Conservation (phyloP, 805 yeast genomes). For the Candida michaelii region DNA sequence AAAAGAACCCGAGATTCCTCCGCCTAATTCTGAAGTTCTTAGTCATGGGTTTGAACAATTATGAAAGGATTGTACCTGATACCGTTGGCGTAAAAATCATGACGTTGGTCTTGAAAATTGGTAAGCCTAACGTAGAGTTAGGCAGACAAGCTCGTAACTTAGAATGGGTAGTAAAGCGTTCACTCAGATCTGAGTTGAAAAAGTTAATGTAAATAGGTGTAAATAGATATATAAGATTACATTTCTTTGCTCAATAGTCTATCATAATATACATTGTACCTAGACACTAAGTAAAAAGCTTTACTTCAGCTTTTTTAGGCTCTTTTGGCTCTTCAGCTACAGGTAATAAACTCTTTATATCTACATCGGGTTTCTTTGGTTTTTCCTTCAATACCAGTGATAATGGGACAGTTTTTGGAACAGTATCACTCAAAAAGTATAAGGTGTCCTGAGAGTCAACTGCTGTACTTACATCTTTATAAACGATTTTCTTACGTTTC, state of each 20-base stretch:
- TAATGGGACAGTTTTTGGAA: conserved; percentile 60
- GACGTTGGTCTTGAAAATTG: conserved; percentile 27
- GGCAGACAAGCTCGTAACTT: conserved; percentile 28
- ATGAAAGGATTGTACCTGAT: conserved; percentile 44
- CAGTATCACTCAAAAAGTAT: conserved; percentile 61
- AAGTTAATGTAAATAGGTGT: conserved; percentile 2
- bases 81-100: conserved; percentile 36
- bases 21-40: conserved; percentile 22
- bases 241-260: no score
- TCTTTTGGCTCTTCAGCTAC: neutral
- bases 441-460: conserved; percentile 60
- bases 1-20: conserved; percentile 2
- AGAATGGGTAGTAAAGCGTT: conserved; percentile 26
- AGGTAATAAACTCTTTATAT: conserved; percentile 13
- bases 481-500: conserved; percentile 66
- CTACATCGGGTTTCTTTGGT: conserved; percentile 7
- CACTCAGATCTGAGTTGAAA: conserved; percentile 1
- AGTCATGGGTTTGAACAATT: conserved; percentile 34
- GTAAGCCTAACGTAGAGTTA: conserved; percentile 22
- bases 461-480: conserved; percentile 67
- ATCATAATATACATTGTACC: neutral
- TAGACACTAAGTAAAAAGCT: neutral
- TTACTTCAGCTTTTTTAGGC: neutral
- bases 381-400: conserved; percentile 41
- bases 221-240: neutral